Evolutionary conservation across 768 basidiomycete genomes (phyloP).

Genomic region (Xanthoconium purpureum): DNA sequence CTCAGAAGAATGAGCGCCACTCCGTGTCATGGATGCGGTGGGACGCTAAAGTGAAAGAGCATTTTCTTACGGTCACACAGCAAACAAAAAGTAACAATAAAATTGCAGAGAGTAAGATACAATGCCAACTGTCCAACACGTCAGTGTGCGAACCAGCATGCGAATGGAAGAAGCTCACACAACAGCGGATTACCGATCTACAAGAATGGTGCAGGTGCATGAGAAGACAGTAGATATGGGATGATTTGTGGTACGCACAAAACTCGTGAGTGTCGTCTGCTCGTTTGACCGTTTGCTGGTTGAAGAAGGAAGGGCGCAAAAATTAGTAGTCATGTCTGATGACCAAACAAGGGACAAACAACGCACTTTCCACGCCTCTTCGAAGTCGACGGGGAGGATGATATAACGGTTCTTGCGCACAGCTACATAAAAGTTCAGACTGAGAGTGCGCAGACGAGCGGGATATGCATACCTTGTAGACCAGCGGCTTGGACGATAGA

Average conservation of each 20-base stretch:
- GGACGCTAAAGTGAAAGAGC: slow-evolving; percentile 89
- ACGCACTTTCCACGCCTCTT: slow-evolving; percentile 98
- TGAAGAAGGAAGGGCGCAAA: slow-evolving; percentile 32
- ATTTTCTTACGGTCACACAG: slow-evolving; percentile 11
- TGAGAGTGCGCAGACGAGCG: background rate
- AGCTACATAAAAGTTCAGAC: slow-evolving; percentile 39
- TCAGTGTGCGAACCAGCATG: slow-evolving; percentile 19
- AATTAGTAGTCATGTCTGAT: slow-evolving; percentile 31
- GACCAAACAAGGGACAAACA: slow-evolving; percentile 51
- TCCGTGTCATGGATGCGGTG: slow-evolving; percentile 54
- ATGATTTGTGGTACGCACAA: slow-evolving; percentile 52
- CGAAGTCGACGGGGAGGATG: slow-evolving; percentile 94
- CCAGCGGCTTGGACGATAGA: slow-evolving; percentile 97
- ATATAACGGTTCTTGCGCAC: slow-evolving; percentile 98
- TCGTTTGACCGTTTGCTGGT: slow-evolving; percentile 93
- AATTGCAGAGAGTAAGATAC: slow-evolving; percentile 37
- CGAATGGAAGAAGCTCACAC: slow-evolving; percentile 37
- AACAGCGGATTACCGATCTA: slow-evolving; percentile 39
- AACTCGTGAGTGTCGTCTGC: slow-evolving; percentile 96
- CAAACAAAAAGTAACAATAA: slow-evolving; percentile 13
- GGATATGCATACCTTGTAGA: slow-evolving; percentile 67
- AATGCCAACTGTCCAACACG: slow-evolving; percentile 25
- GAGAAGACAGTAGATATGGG: background rate
- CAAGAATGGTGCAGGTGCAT: slow-evolving; percentile 1
- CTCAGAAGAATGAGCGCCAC: slow-evolving; percentile 85